A percentile compares a stretch with the other conserved stretches of the same genome.
Evolutionary conservation across 2,329 filamentous ascomycete genomes (phyloP).

Genomic region (Nemania bipapillata): DNA sequence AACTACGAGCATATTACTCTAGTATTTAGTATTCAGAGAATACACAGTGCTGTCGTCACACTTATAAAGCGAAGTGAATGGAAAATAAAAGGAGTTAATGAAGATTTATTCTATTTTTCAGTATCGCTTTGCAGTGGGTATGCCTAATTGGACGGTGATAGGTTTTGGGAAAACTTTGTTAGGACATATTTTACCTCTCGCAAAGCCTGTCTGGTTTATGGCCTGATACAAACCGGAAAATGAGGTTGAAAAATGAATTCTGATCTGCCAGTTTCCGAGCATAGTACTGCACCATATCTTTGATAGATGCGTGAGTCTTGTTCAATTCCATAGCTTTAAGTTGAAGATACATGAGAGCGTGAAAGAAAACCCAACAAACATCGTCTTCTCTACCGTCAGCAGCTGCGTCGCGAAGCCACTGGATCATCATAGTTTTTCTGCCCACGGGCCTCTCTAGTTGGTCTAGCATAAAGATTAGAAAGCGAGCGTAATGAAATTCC

Average conservation of each 20-base stretch:
- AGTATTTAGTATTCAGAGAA: no score
- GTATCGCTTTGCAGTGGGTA: no score
- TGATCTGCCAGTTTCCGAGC: not conserved
- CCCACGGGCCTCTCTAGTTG: not conserved
- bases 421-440: constrained; percentile 12
- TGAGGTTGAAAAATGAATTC: not conserved
- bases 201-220: no score
- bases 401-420: constrained; percentile 39
- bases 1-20: no score
- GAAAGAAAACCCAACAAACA: constrained; percentile 43
- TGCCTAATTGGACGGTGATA: no score
- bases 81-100: no score
- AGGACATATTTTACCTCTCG: not conserved
- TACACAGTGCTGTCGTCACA: no score
- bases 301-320: constrained; percentile 11
- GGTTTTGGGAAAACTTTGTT: no score
- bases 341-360: constrained; percentile 46
- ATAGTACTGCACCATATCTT: constrained; percentile 6
- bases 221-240: not conserved
- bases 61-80: no score
- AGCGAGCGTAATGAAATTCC: constrained; percentile 43
- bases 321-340: constrained; percentile 41
- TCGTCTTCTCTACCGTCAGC: constrained; percentile 20
- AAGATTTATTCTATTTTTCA: no score
- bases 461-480: constrained; percentile 33